Evolutionary conservation across 257 asterid genomes (phyloP).

Genomic region (Mentha longifolia): DNA sequence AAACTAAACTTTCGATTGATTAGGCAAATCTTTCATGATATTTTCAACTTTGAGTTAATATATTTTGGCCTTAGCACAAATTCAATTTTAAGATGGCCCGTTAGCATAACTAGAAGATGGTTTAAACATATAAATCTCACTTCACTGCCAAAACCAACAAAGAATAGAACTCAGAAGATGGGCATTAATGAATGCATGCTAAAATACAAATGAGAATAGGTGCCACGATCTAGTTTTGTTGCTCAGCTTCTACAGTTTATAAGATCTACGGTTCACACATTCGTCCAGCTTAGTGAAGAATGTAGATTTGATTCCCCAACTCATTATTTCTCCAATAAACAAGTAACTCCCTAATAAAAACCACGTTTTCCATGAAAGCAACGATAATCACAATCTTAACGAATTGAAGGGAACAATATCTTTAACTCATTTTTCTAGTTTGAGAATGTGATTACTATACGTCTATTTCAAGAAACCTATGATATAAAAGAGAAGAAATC

Average conservation of each 20-base stretch:
- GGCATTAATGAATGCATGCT: not conserved
- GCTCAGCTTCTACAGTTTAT: not conserved
- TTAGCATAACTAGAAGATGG: conserved; percentile 21
- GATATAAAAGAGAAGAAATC: not conserved
- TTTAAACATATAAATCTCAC: conserved; percentile 64
- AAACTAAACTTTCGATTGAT: too few species aligned
- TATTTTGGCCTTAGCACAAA: too few species aligned
- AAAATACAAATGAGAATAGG: not conserved
- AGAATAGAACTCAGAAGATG: conserved; percentile 17
- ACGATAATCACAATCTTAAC: not conserved
- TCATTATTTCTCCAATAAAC: not conserved
- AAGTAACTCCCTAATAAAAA: not conserved
- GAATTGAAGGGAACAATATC: not conserved
- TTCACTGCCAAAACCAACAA: conserved; percentile 66
- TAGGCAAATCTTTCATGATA: too few species aligned
- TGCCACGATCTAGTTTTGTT: not conserved
- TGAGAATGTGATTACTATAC: too few species aligned
- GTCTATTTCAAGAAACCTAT: too few species aligned
- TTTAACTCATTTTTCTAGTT: not conserved
- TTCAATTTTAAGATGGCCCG: too few species aligned
- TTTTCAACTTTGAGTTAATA: too few species aligned
- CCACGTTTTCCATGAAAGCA: not conserved
- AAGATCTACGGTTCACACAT: not conserved
- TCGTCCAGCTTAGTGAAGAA: not conserved
- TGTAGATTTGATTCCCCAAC: not conserved